Base-by-base conservation (phyloP, 2,329 filamentous ascomycete genomes). In the Hypoxylon sp. region DNA sequence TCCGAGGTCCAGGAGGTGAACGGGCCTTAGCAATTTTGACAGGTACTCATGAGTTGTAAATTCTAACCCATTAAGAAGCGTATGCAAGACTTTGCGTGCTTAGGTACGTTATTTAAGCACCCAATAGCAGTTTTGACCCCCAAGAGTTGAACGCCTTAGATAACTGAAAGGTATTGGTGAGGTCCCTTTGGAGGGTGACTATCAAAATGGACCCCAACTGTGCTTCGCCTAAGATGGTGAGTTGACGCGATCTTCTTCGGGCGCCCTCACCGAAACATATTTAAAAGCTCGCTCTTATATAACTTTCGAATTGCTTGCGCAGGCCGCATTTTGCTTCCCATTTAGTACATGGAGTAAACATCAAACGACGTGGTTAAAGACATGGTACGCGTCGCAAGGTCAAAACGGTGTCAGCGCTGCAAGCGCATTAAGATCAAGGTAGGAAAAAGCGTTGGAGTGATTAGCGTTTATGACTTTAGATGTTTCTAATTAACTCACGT, bases 341-440 rank as follows among this genome's bases (percentile, higher is more conserved):
- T 57, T 64, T 60, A 7, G 52, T 63, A 56, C 28, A 49, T 28
- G n/a, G 13, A 24, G 30, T 57, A 6, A 11, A 39, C 56, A 56
- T 51, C 34, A 20, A 57, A 54, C 26, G 3, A 47, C 17, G 37
- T 46, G 3, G 8, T 44, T 51, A 19, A 56, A 13, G 46, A 49
- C 13, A 67, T 64, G 64, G 64, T 61, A 11, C 57, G 64, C 48
- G 61, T 67, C 5, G 39, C 61, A 10, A 67, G 57, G 50, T 61
- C 60, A 2, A 61, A 60, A 39, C 56, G 54, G 28, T 64, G 57
- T 47, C 53, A 56, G 30, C 64, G 64, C 32, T 64, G 64, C 37
- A 67, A 64, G 39, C 57, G 57, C 32, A 60, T 61, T 46, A 67
- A 67, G 34, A 22, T 58, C 54, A 64, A 64, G 47, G 61, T 67